Percentiles rank a stretch among this genome's conserved stretches.
These are phyloP conservation scores for Emergomyces africanus DNA, from an alignment of 2,329 filamentous ascomycete species.

Conservation along the genomic window DNA sequence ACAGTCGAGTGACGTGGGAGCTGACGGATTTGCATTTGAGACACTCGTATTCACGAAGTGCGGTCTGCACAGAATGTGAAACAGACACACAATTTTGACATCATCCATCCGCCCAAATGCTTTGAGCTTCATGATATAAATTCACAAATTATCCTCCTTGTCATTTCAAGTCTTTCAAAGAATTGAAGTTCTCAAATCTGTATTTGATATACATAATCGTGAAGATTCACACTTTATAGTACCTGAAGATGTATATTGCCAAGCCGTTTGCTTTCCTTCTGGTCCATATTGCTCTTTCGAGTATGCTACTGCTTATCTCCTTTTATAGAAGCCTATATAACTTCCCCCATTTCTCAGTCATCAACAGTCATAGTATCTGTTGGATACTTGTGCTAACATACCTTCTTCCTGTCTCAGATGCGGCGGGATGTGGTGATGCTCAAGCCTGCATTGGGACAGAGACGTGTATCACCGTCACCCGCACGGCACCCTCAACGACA, in stretches of 20 bases:
- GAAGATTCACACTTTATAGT: neutral
- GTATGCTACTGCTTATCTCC: neutral
- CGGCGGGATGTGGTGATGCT: neutral
- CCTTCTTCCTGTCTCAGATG: neutral
- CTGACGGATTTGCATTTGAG: neutral
- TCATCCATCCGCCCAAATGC: neutral
- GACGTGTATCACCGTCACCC: slow-evolving; percentile 1
- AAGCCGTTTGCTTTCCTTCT: neutral
- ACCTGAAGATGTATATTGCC: neutral
- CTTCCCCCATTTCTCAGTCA: neutral
- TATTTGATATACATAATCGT: neutral
- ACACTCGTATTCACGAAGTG: neutral
- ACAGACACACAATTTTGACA: neutral
- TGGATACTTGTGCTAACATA: neutral
- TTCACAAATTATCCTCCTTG: neutral
- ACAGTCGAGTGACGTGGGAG: neutral
- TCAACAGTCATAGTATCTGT: neutral
- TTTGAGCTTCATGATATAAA: neutral
- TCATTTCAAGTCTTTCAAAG: neutral
- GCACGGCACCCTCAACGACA: neutral
- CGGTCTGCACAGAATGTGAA: neutral
- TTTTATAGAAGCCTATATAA: neutral
- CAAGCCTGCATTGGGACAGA: neutral
- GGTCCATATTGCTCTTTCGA: neutral
- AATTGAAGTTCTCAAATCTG: neutral